phyloP scores from a whole-genome alignment of 23 red algal species.

The Gracilaria vermiculophylla region DNA sequence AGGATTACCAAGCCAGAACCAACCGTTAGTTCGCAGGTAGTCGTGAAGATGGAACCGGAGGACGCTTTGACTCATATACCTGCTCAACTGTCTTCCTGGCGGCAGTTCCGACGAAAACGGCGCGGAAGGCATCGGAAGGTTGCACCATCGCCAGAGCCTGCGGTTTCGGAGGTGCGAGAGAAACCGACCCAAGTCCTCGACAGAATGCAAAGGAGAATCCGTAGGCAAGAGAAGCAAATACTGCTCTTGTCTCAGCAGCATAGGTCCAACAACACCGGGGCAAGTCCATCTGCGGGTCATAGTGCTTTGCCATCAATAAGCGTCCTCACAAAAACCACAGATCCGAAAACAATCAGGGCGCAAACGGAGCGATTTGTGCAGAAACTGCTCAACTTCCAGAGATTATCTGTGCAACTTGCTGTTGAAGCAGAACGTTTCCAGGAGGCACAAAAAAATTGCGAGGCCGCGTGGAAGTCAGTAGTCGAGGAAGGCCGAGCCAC shows the following conservation, averaged over 20 bases:
- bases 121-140: neutral
- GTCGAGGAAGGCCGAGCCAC: neutral
- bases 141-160: neutral
- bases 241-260: neutral
- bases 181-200: neutral
- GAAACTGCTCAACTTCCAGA: neutral
- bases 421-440: neutral
- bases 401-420: neutral
- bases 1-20: neutral
- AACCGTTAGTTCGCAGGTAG: neutral
- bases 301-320: neutral
- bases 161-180: neutral
- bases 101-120: neutral
- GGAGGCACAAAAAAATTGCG: neutral
- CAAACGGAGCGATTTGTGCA: neutral
- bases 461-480: neutral
- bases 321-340: neutral
- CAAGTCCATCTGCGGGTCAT: neutral
- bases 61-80: slow-evolving; percentile 13
- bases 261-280: neutral
- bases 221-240: neutral
- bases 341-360: neutral
- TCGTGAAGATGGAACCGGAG: neutral
- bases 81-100: neutral
- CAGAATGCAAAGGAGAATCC: neutral